Base-by-base conservation (phyloP, 495 filamentous ascomycete species). In the Copromyces sp. region DNA sequence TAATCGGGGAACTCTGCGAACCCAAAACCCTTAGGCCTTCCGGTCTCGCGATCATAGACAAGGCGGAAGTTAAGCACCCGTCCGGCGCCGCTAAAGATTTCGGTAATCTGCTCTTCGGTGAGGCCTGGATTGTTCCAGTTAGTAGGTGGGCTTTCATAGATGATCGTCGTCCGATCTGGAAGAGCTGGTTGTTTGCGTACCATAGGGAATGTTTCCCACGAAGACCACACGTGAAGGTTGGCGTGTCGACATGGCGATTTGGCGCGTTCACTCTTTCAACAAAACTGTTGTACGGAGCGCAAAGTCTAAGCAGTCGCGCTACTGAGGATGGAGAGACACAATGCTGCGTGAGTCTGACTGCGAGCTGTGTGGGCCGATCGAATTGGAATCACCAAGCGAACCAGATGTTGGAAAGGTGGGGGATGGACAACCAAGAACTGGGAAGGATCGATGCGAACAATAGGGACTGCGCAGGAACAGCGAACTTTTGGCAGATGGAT, bases 1-100 rank as follows among this genome's bases (percentile, higher is more conserved):
- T 88, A 83, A 75, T 99, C 95, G 37, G 91, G 88, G 77, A 94
- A 99, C 76, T 98, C 95, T 47, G 93, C 93, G 77, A 99, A 99
- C 32, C 95, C 95, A 78, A 97, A 99, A 14, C 95, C 95, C 80
- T 98, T 98, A 0, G 95, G 95, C 59, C 92, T 89, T 4, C 96
- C 95, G 0, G 94, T 98, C 75, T 98, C 95, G 9, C 92, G 91
- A 82, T 99, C 97, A 83, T 97, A 95, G 75, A 98, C 94, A 16
- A 99, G 85, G 40, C 95, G 90, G 81, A 99, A 98, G 77, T 91
- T 94, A n/a, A 95, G 82, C 1, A 98, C 95, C 70, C 92, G 90
- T 14, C 95, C 95, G 68, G 91, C 94, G 39, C 89, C 89, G 77
- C 90, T 92, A 81, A 98, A 94, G 72, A 95, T 94, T 72, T 97